Evolutionary conservation across 2,329 filamentous ascomycete genomes (phyloP).

Genomic region (Tolypocladium nubicola): DNA sequence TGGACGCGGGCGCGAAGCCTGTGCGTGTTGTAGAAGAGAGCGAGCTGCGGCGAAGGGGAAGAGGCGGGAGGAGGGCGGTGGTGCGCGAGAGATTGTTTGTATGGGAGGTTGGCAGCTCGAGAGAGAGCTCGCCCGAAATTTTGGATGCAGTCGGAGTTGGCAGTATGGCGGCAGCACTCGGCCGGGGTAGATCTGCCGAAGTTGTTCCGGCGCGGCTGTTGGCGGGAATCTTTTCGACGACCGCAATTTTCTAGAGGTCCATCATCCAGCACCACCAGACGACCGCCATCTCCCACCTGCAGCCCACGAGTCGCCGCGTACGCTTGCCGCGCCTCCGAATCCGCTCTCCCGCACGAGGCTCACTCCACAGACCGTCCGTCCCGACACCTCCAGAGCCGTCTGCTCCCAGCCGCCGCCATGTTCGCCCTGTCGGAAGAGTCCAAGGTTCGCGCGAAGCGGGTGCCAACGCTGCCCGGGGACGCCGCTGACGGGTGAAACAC

Average conservation of each 20-base stretch:
- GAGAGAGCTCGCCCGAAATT: neutral
- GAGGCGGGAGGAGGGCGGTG: neutral
- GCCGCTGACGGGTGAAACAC: conserved; percentile 1
- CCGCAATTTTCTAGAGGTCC: neutral
- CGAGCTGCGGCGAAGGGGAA: neutral
- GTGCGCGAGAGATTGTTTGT: neutral
- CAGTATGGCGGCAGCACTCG: no score
- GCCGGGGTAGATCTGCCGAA: conserved; percentile 12
- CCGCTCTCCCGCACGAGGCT: neutral
- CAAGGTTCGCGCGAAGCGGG: conserved; percentile 51
- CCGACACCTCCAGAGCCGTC: conserved; percentile 4
- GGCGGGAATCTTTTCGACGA: neutral
- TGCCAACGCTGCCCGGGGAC: neutral
- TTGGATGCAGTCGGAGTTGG: neutral
- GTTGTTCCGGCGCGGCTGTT: conserved; percentile 16
- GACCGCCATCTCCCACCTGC: neutral
- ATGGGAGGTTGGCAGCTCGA: neutral
- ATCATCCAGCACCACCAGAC: neutral
- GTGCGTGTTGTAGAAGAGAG: neutral
- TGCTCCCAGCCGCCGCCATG: conserved; percentile 29
- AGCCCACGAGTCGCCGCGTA: neutral
- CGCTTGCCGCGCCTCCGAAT: neutral
- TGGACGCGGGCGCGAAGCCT: neutral
- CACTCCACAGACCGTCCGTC: neutral
- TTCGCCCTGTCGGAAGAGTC: conserved; percentile 84